Base-by-base conservation (phyloP, 2,329 filamentous ascomycete species). In the Hypoxylon rubiginosum region DNA sequence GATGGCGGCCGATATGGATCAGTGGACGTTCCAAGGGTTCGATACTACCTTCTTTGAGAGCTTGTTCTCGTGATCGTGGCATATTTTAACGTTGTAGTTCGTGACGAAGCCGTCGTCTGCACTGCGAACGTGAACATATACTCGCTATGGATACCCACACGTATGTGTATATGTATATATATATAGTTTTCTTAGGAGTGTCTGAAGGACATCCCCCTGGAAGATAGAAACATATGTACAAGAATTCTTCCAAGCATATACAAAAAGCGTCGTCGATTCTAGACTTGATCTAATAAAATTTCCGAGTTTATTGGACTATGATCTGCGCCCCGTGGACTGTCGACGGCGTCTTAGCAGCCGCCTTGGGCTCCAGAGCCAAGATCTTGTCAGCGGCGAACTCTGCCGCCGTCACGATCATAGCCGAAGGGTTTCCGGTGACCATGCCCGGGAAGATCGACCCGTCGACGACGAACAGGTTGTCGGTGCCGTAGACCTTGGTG, bases 381-480 rank as follows among this genome's bases (percentile, higher is more conserved):
- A 79, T 74, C 48, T 74, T 73, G 49, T 72, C 69, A 28, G 77
- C 75, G 3, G 80, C 80, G 21, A 78, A 76, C 73, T 82, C 81
- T 19, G 80, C 74, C 10, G 78, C 79, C 1, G 78, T 75, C 45
- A 82, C 78, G 58, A 82, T 81, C 73, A 81, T 80, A 13, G 79
- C 75, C 10, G 79, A 78, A 0, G 90, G 91, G 78, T 93, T 93
- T 28, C 88, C 88, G 0, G 89, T 89, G 1, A 88, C 84, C 74
- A 92, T 86, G 64, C 90, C 90, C 0, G 90, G 90, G 79, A 91
- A 90, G 72, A 92, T 89, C 63, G 86, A 88, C 1, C 86, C 90
- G 71, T 92, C 90, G 3, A 92, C 87, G 15, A 91, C 86, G 73
- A 89, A 91, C 48, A 91, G 81, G 78, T 91, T 91, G 73, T 91